Percentiles rank a stretch among this genome's conserved stretches.
These are phyloP conservation scores for Diaporthe eres DNA, from an alignment of 2,329 filamentous ascomycete species.

Conservation along the genomic window DNA sequence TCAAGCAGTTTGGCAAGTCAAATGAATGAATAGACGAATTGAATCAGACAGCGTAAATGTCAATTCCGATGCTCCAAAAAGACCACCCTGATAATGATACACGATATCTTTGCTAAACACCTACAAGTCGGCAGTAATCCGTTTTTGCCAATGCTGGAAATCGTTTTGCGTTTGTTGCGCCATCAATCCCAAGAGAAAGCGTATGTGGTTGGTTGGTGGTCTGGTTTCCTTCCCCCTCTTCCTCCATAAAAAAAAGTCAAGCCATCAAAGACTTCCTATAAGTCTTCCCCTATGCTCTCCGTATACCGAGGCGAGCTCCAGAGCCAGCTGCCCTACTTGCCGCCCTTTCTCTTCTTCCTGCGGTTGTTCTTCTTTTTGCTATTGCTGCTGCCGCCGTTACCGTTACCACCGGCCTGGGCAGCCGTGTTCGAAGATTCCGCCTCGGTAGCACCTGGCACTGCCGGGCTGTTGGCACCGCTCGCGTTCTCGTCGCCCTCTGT, in stretches of 20 bases:
- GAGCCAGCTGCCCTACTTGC: conserved; percentile 46
- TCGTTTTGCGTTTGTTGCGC: neutral
- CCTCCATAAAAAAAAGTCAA: neutral
- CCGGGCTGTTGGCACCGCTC: conserved; percentile 34
- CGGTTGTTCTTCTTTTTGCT: conserved; percentile 54
- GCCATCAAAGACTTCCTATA: neutral
- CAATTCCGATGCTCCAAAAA: conserved; percentile 37
- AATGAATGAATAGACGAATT: neutral
- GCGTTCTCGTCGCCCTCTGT: conserved; percentile 41
- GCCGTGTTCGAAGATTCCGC: neutral
- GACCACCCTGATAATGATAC: conserved; percentile 33
- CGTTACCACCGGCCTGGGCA: conserved; percentile 41
- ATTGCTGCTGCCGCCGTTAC: conserved; percentile 22
- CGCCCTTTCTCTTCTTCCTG: conserved; percentile 55
- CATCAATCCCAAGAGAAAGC: neutral
- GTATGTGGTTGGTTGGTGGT: neutral
- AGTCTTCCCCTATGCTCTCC: neutral
- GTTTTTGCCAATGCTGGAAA: conserved; percentile 27
- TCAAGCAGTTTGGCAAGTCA: neutral
- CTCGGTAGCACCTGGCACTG: conserved; percentile 1
- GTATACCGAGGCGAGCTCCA: conserved; percentile 9
- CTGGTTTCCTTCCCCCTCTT: neutral
- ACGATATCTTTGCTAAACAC: conserved; percentile 30
- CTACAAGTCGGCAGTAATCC: conserved; percentile 24
- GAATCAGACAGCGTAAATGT: conserved; percentile 19